These are phyloP conservation scores for Ascomycota sp. DNA, from an alignment of 2,329 filamentous ascomycete species.

Conservation along the genomic window DNA sequence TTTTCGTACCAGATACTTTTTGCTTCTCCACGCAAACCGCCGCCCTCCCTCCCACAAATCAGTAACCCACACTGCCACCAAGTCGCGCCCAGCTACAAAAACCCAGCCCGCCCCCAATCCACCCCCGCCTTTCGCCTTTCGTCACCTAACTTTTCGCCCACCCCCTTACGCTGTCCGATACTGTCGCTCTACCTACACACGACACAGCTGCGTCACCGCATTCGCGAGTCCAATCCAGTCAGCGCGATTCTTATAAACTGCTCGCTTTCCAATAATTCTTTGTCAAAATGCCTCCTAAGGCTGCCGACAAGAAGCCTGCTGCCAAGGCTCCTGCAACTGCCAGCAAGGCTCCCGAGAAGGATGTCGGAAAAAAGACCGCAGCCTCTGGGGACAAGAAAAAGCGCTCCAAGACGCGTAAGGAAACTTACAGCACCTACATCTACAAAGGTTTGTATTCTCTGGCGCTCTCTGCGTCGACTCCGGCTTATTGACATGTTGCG, in stretches of 20 bases:
- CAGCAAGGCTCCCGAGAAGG: constrained; percentile 66
- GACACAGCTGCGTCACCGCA: constrained; percentile 2
- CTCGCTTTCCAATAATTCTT: constrained; percentile 6
- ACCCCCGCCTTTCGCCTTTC: constrained; percentile 16
- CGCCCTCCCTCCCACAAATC: no score
- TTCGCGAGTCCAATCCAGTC: constrained; percentile 2
- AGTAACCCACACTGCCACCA: constrained; percentile 31
- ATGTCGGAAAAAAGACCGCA: constrained; percentile 98
- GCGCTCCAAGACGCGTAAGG: constrained; percentile 99
- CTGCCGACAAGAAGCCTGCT: constrained; percentile 96
- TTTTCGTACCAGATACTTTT: no score
- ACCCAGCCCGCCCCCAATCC: constrained; percentile 26
- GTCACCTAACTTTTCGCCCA: constrained; percentile 22
- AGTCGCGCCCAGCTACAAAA: constrained; percentile 42
- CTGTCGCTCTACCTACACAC: no score
- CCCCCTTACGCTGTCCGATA: constrained; percentile 15
- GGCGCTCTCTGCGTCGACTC: background rate
- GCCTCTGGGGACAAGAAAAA: constrained; percentile 98
- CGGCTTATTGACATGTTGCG: background rate
- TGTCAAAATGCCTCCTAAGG: constrained; percentile 84
- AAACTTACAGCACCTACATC: constrained; percentile 99
- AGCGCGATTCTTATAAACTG: constrained; percentile 2
- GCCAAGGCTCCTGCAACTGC: constrained; percentile 77
- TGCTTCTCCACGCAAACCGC: no score
- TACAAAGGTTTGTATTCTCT: constrained; percentile 63